These are phyloP conservation scores for Penicillium aurantiogriseum DNA, from an alignment of 2,329 filamentous ascomycete genomes.

Conservation along the genomic window DNA sequence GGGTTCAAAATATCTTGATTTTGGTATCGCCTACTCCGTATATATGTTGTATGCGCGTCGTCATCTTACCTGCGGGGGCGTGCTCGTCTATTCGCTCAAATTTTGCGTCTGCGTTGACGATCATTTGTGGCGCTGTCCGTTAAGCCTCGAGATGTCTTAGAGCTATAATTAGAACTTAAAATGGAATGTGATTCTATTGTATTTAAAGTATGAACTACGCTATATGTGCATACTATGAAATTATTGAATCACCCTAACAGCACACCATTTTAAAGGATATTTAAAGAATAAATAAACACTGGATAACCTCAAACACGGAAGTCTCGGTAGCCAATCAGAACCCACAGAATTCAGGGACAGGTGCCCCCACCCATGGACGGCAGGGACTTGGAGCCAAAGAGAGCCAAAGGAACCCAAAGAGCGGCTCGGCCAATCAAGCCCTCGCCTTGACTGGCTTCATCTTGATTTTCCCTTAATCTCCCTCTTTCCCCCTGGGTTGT, in stretches of 20 bases:
- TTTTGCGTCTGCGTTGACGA: background rate
- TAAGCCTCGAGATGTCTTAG: background rate
- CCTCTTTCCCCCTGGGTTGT: background rate
- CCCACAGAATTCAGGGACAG: background rate
- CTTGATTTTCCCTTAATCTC: slow-evolving; percentile 7
- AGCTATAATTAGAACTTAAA: background rate
- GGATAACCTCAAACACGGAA: background rate
- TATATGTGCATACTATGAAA: background rate
- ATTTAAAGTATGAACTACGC: background rate
- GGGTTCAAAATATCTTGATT: background rate
- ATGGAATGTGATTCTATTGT: background rate
- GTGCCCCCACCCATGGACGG: background rate
- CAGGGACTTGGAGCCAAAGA: slow-evolving; percentile 1
- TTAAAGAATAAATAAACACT: background rate
- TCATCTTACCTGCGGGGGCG: background rate
- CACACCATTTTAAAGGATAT: background rate
- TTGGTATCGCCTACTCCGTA: background rate
- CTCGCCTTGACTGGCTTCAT: slow-evolving; percentile 11
- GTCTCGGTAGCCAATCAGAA: background rate
- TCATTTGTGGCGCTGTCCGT: slow-evolving; percentile 1
- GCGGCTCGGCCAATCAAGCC: slow-evolving; percentile 12
- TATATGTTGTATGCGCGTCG: background rate
- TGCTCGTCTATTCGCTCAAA: background rate
- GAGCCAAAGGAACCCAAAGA: background rate
- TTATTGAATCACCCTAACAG: background rate